Base-by-base conservation (phyloP, 2,329 filamentous ascomycete species). In the Aaosphaeria arxii region DNA sequence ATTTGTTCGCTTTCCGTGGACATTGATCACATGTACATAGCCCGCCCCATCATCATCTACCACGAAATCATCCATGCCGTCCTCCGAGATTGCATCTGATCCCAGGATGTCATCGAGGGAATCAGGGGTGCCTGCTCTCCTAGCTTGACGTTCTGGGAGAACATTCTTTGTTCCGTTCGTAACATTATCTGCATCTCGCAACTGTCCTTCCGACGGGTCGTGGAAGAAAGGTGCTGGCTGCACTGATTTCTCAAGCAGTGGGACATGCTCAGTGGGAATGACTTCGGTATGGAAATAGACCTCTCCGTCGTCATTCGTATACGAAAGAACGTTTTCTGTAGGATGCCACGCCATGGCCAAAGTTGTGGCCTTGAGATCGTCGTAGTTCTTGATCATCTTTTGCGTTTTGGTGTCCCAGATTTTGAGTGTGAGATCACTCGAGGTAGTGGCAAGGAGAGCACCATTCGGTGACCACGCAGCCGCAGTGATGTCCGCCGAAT, bases 391-490 rank as follows among this genome's bases (percentile, higher is more conserved):
- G 47, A 97, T 73, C 32, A 95, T 79, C 44, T 83, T 88, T 70
- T 96, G 92, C 1, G 88, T 89, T 69, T 87, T 91, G 1, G 89
- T 87, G 63, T 96, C 90, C 94, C 95, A 99, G 3, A 99, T 75
- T 29, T 88, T 67, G 4, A 95, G 73, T 64, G 84, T 89, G 17
- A 80, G 74, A 56, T 79, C 75, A 32, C 76, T 71, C n/a, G 76
- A 78, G 4, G 80, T 78, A 13, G 78, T 82, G 11, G 85, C 90
- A 24, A 99, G 77, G 61, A 99, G 77, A 1, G 91, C 89, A 36
- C 94, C 94, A 64, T 99, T 99, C 1, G 91, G 90, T 11, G 92
- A 96, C 94, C 94, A 99, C 33, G 88, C 85, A 33, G 95, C 73
- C 2, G 91, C 88, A 0, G 90, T 96, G 49, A 99, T 86, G 56